Evolutionary conservation across 75 land plant genomes (phyloP), one percentile per base, ranked within the genome.

Genomic region (Ceratopteris richardii): DNA sequence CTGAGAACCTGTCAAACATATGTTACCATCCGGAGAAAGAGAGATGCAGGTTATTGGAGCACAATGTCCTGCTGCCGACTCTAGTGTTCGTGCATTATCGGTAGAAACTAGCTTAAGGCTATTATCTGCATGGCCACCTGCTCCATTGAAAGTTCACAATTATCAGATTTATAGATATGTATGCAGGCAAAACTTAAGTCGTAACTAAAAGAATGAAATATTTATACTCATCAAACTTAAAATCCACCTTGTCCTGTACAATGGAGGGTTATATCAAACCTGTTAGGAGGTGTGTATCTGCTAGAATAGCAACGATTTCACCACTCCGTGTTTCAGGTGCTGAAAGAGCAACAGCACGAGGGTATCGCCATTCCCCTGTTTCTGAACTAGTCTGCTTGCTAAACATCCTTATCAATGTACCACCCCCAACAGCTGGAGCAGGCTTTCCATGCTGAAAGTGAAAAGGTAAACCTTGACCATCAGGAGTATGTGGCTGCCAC

Each of bases 401-500:
- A 51, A 95, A 90, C 86, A 95, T 95, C 26, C 99, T 79, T 65
- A 80, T 69, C 37, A 95, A 68, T 17, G 84, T 57, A 54, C 99
- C 99, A 78, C 88, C 75, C 40, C 31, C 61, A 39, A 86, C 67
- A 52, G 65, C 66, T 29, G 66, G 25, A 46, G 66, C 24, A 26
- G 82, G 47, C 73, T 81, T 86, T 2, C 91, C 96, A 76, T 86
- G 99, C 44, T 90, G 89, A 78, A 95, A 95, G 5, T 76, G 76
- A 48, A 95, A 95, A 36, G 99, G 99, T 31, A 69, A 63, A n/a
- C 99, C 99, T 31, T 82, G 81, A 33, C 92, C 92, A 75, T 90
- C 97, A 26, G 99, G 99, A 20, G 92, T 90, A 61, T 90, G 93
- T 51, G 99, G 91, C 58, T 95, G 99, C 99, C 99, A 95, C 57